Conservation (phyloP, 345 rosid genomes). For the Brassica incana region DNA sequence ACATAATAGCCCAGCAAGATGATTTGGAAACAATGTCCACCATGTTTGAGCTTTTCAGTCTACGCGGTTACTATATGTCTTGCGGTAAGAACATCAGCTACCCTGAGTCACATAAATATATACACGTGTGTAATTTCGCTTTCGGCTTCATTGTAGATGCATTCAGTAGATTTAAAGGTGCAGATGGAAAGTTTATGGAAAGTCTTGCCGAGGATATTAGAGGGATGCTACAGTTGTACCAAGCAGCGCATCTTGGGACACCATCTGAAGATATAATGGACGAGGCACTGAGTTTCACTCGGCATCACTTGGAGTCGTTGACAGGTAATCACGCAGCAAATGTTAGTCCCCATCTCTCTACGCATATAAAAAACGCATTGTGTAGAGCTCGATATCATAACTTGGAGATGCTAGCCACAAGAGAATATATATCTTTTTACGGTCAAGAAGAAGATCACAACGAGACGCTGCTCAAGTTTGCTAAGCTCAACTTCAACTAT, state of each 20-base stretch:
- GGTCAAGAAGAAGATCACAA: slow-evolving; percentile 7
- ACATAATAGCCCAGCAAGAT: not conserved
- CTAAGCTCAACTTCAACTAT: slow-evolving; percentile 15
- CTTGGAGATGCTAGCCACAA: not conserved
- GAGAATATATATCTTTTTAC: slow-evolving; percentile 12
- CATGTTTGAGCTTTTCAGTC: slow-evolving; percentile 23
- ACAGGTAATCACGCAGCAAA: not conserved
- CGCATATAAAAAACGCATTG: not conserved
- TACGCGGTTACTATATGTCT: not conserved
- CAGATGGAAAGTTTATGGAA: not conserved
- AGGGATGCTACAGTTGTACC: slow-evolving; percentile 3
- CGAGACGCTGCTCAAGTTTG: slow-evolving; percentile 16
- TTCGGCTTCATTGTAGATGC: not conserved
- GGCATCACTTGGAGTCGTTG: not conserved
- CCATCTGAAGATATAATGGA: not conserved
- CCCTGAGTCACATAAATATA: not conserved
- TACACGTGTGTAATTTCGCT: not conserved
- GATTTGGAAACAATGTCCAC: slow-evolving; percentile 16
- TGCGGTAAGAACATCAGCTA: slow-evolving; percentile 2
- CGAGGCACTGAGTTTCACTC: not conserved
- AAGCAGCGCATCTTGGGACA: slow-evolving; percentile 12
- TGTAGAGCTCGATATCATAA: slow-evolving; percentile 2
- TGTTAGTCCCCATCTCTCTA: not conserved
- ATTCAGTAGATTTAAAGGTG: slow-evolving; percentile 6
- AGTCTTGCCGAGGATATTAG: not conserved